A percentile compares a stretch with the other conserved stretches of the same genome.
These are phyloP conservation scores for Petunia secreta DNA, from an alignment of 257 asterid species.

Conservation along the genomic window DNA sequence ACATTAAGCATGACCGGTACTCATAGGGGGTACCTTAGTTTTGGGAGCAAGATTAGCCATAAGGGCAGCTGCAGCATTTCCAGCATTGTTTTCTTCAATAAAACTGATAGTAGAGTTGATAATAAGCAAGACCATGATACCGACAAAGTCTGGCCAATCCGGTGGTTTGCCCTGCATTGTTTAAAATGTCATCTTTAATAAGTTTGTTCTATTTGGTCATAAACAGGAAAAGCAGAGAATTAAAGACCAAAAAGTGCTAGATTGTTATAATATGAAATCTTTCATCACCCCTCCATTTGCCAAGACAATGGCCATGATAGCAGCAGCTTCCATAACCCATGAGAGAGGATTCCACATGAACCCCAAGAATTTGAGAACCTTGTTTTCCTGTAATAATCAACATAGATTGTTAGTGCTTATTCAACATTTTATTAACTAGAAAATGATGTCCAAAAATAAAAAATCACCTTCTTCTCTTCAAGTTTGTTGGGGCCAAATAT, in stretches of 20 bases:
- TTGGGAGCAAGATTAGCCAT: slow-evolving; percentile 80
- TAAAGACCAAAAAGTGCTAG: neutral
- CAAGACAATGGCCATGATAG: slow-evolving; percentile 71
- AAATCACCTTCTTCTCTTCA: slow-evolving; percentile 64
- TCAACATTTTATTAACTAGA: neutral
- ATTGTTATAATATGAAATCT: neutral
- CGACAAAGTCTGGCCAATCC: slow-evolving; percentile 79
- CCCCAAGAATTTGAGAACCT: slow-evolving; percentile 65
- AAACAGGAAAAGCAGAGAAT: slow-evolving; percentile 5
- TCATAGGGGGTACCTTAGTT: slow-evolving; percentile 46
- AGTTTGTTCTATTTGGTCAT: neutral
- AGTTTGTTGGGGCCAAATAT: slow-evolving; percentile 78
- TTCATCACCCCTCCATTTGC: slow-evolving; percentile 68
- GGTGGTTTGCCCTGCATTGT: slow-evolving; percentile 61
- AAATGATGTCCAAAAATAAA: neutral
- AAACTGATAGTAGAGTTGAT: slow-evolving; percentile 77
- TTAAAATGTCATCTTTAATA: neutral
- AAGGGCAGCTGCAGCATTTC: slow-evolving; percentile 75
- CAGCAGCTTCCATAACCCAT: slow-evolving; percentile 90
- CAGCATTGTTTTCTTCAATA: slow-evolving; percentile 78
- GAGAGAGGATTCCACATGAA: slow-evolving; percentile 92
- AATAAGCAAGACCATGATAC: slow-evolving; percentile 53
- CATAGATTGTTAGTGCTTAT: neutral
- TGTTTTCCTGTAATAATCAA: slow-evolving; percentile 54
- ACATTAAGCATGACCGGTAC: too few relatives aligned